phyloP scores from a whole-genome alignment of 805 yeast species.

The Yarrowia porcina region DNA sequence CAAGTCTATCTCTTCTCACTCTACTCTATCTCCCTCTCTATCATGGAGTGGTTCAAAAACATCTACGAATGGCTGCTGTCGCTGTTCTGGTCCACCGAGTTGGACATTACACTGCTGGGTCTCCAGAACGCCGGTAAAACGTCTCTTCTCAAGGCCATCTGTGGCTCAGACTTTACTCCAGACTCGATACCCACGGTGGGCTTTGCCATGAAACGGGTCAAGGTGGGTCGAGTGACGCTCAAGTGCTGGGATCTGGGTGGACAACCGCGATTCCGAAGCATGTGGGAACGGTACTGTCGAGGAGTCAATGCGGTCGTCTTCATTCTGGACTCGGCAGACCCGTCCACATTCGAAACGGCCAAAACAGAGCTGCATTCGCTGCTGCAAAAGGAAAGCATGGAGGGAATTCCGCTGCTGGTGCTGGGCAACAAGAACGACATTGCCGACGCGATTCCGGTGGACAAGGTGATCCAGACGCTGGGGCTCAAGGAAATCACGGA shows the following conservation, averaged over 20 bases:
- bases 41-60: conserved; percentile 19
- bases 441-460: conserved; percentile 36
- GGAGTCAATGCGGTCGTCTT: conserved; percentile 41
- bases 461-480: conserved; percentile 36
- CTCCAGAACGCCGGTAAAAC: conserved; percentile 43
- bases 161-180: conserved; percentile 38
- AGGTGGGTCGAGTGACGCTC: conserved; percentile 39
- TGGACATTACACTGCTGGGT: conserved; percentile 40
- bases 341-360: conserved; percentile 36
- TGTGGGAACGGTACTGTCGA: conserved; percentile 43
- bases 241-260: conserved; percentile 44
- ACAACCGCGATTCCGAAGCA: conserved; percentile 41
- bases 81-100: conserved; percentile 37
- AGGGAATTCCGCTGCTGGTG: conserved; percentile 39
- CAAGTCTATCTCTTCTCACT: not conserved
- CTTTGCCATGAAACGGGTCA: conserved; percentile 40
- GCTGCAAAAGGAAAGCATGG: conserved; percentile 35
- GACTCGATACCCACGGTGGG: conserved; percentile 43
- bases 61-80: conserved; percentile 37
- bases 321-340: conserved; percentile 41
- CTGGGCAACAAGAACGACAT: conserved; percentile 41
- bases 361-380: conserved; percentile 38
- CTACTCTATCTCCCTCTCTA: not conserved
- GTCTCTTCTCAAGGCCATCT: conserved; percentile 37
- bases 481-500: conserved; percentile 37